Percentiles rank a stretch among this genome's conserved stretches.
These are phyloP conservation scores for Cerrena zonata DNA, from an alignment of 1,284 basidiomycete species.

Conservation along the genomic window DNA sequence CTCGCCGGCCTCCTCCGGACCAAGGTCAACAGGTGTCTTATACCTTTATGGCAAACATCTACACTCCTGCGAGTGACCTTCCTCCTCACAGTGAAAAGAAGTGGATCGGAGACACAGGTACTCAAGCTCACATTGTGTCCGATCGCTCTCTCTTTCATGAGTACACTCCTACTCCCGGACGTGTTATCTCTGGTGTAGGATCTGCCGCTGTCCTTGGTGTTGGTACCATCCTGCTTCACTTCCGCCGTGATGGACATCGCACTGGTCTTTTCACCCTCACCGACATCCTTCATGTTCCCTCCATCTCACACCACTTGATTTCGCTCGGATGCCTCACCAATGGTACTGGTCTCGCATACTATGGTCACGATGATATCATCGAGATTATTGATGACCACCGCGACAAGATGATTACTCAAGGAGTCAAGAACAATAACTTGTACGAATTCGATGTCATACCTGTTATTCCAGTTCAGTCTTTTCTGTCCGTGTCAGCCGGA, in stretches of 20 bases:
- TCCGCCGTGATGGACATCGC: conserved; percentile 7
- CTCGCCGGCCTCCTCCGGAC: too few relatives aligned
- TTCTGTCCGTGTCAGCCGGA: background rate
- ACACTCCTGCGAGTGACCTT: too few relatives aligned
- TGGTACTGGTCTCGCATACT: conserved; percentile 5
- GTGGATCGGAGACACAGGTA: conserved; percentile 16
- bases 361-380: conserved; percentile 6
- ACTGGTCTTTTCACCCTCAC: conserved; percentile 18
- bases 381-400: conserved; percentile 8
- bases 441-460: too few relatives aligned
- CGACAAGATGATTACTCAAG: too few relatives aligned
- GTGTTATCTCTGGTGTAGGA: conserved; percentile 15
- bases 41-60: too few relatives aligned
- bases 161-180: conserved; percentile 12
- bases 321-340: conserved; percentile 23
- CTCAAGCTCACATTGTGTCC: conserved; percentile 13
- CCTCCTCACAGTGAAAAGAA: too few relatives aligned
- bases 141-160: conserved; percentile 9
- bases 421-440: too few relatives aligned
- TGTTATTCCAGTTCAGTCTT: too few relatives aligned
- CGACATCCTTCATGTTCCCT: conserved; percentile 29
- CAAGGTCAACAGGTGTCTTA: too few relatives aligned
- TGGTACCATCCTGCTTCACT: conserved; percentile 16
- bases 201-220: conserved; percentile 13
- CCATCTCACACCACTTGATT: conserved; percentile 29